Base-by-base conservation (phyloP, 2,329 filamentous ascomycete genomes). In the Fusarium chuoi region DNA sequence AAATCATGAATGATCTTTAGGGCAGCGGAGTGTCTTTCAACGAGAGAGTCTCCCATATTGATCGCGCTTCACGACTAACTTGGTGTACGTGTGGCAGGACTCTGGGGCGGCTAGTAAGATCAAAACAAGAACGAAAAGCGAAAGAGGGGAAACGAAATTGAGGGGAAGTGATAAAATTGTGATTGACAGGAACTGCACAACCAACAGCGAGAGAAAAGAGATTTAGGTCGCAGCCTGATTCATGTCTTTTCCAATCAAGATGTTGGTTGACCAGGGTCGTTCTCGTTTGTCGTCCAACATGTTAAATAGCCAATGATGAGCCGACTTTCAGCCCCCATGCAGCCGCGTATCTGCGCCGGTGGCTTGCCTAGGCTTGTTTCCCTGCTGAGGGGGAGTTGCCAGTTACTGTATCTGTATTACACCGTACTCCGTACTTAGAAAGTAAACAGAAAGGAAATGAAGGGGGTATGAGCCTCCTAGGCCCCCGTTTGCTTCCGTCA, bases 11-110 rank as follows among this genome's bases (percentile, higher is more conserved):
- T 6, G n/a, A 54, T 0, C 0, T 28, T 3, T 5, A 38, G 10
- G 1, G 18, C n/a, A 10, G 51, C 24, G 5, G 51, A 0, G 1
- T 39, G 51, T 7, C 51, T 13, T 5, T 18, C 1, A 1, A 22
- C 28, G 0, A 14, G 3, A 14, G 48, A 51, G 30, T 35, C 48
- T 11, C 8, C 48, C 48, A 51, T 51, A 5, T 20, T 51, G 22
- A 24, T 49, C 28, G 22, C 10, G 0, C 2, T 4, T 8, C 2
- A 11, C 5, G 8, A 48, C 20, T 48, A 7, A 22, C 8, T 28
- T 7, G 3, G 9, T 10, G 24, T 28, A 7, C 8, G 13, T 22
- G 51, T 22, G 13, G 33, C 1, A 12, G 49, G 8, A 20, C 7
- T 14, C 8, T 36, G 5, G 15, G 11, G 7, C 14, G 18, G 22